These are phyloP conservation scores for Sporothrix pseudoabietina DNA, from an alignment of 2,329 filamentous ascomycete species.

Conservation along the genomic window DNA sequence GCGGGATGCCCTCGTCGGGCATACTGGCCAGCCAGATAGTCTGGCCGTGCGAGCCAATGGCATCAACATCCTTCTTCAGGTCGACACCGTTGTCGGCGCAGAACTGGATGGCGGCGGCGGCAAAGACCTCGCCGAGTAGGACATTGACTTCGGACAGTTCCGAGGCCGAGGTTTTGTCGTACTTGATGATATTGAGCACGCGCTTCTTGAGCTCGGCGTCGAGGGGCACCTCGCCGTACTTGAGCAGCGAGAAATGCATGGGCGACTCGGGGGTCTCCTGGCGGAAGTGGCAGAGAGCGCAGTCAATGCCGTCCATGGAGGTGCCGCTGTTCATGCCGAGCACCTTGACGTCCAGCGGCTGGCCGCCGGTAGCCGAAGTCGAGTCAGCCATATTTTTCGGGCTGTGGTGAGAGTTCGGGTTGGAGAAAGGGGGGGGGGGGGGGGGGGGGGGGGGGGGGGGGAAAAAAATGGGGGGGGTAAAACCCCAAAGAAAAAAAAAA, in stretches of 20 bases:
- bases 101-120: slow-evolving; percentile 54
- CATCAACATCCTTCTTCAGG: slow-evolving; percentile 52
- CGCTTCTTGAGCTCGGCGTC: slow-evolving; percentile 57
- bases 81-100: slow-evolving; percentile 48
- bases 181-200: slow-evolving; percentile 59
- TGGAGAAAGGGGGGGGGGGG: neutral
- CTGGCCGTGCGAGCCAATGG: slow-evolving; percentile 60
- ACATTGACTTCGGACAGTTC: slow-evolving; percentile 60
- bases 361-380: slow-evolving; percentile 29
- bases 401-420: neutral
- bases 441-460: no score
- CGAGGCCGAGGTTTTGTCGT: slow-evolving; percentile 55
- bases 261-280: slow-evolving; percentile 55
- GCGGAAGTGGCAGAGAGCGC: slow-evolving; percentile 58
- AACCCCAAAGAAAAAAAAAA: neutral
- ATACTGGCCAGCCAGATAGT: slow-evolving; percentile 60
- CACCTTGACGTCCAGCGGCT: slow-evolving; percentile 53
- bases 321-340: slow-evolving; percentile 58
- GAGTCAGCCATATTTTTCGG: slow-evolving; percentile 11
- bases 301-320: slow-evolving; percentile 61
- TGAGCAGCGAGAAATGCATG: slow-evolving; percentile 59
- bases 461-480: no score
- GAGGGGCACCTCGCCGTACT: slow-evolving; percentile 60
- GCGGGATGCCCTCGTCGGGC: slow-evolving; percentile 51
- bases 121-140: slow-evolving; percentile 59